Percentiles rank a stretch among this genome's conserved stretches.
These are phyloP conservation scores for Erythrobasidium yunnanense DNA, from an alignment of 768 basidiomycete genomes.

Conservation along the genomic window DNA sequence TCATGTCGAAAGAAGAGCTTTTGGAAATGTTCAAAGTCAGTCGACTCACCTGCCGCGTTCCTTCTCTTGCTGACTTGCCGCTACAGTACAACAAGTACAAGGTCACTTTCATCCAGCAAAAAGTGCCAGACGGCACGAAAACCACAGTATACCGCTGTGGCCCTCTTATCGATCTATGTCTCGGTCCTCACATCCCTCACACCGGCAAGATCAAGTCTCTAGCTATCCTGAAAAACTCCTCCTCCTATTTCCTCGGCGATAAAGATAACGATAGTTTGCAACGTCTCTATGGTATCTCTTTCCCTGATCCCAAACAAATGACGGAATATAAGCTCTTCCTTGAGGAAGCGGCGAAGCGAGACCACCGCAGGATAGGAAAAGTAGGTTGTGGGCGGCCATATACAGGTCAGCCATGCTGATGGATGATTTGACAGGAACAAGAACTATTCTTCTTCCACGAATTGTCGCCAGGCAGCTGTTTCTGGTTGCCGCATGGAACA, in stretches of 20 bases:
- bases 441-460: conserved; percentile 99
- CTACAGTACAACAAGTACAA: conserved; percentile 96
- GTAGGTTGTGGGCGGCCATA: conserved; percentile 40
- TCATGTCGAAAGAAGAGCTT: conserved; percentile 86
- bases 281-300: conserved; percentile 94
- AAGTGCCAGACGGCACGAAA: conserved; percentile 88
- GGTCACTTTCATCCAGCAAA: conserved; percentile 82
- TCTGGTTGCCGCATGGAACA: conserved; percentile 95
- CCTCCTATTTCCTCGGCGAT: conserved; percentile 95
- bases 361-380: conserved; percentile 91
- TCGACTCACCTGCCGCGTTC: background rate
- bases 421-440: conserved; percentile 53
- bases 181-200: conserved; percentile 95
- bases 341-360: conserved; percentile 93
- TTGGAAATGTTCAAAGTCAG: conserved; percentile 89
- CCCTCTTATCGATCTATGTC: conserved; percentile 92
- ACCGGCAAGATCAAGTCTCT: conserved; percentile 96
- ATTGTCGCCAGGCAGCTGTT: conserved; percentile 81
- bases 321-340: conserved; percentile 90
- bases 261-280: conserved; percentile 85
- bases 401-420: background rate
- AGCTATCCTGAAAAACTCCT: conserved; percentile 96
- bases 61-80: conserved; percentile 20
- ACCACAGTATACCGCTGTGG: conserved; percentile 98
- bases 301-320: conserved; percentile 93